Evolutionary conservation across 208 protist genomes (phyloP).

Genomic region (Strigomonas galati): DNA sequence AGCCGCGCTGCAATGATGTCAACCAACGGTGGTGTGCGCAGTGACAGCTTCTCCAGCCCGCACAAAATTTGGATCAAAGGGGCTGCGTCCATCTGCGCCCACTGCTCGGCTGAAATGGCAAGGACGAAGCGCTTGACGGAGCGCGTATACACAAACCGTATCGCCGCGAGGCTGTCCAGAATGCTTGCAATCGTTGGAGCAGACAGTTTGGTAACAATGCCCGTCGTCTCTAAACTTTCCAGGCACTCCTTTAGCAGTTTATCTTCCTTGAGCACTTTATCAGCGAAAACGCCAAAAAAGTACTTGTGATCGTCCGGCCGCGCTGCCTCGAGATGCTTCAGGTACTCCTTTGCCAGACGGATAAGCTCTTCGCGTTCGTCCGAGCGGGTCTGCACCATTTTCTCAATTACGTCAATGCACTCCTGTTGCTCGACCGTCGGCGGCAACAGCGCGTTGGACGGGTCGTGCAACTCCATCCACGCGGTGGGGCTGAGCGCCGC

Average conservation of each 20-base stretch:
- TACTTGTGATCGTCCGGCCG: slow-evolving; percentile 82
- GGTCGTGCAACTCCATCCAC: slow-evolving; percentile 83
- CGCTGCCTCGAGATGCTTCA: slow-evolving; percentile 41
- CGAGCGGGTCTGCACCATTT: slow-evolving; percentile 61
- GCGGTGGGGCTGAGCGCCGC: slow-evolving; percentile 40
- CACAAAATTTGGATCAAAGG: slow-evolving; percentile 65
- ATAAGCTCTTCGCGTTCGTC: slow-evolving; percentile 40
- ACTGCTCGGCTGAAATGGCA: slow-evolving; percentile 72
- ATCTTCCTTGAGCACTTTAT: slow-evolving; percentile 87
- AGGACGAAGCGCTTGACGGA: slow-evolving; percentile 61
- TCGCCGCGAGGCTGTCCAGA: slow-evolving; percentile 60
- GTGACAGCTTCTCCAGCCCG: slow-evolving; percentile 52
- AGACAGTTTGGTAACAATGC: slow-evolving; percentile 44
- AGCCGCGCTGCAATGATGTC: slow-evolving; percentile 37
- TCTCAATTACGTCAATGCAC: slow-evolving; percentile 60
- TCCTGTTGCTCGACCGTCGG: slow-evolving; percentile 58
- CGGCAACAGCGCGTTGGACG: slow-evolving; percentile 44
- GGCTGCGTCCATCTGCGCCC: slow-evolving; percentile 66
- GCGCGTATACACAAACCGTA: slow-evolving; percentile 75
- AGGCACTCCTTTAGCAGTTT: slow-evolving; percentile 70
- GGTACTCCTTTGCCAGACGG: slow-evolving; percentile 52
- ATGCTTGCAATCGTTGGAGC: slow-evolving; percentile 64
- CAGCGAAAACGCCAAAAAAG: slow-evolving; percentile 82
- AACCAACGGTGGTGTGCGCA: slow-evolving; percentile 50
- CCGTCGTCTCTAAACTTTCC: slow-evolving; percentile 41